Base-by-base conservation (phyloP, 2,329 filamentous ascomycete genomes). In the Trichophyton simii region DNA sequence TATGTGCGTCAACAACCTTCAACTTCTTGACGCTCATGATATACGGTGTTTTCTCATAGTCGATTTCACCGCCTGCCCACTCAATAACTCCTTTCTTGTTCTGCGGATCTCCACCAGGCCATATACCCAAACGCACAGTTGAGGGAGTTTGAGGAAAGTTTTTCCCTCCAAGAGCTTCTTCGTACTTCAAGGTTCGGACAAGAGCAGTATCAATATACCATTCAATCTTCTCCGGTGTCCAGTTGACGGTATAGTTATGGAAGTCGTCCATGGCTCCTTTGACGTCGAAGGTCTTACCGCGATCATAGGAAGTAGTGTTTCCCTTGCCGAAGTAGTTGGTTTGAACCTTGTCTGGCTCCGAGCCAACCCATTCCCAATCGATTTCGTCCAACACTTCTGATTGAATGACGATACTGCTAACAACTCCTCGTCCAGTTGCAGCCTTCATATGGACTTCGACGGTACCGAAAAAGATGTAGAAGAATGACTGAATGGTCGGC, bases 301-400 rank as follows among this genome's bases (percentile, higher is more conserved):
- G 87, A 76, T 95, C 89, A 77, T 94, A 95, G 11, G 83, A 82
- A 3, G 67, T 94, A 87, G 88, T 91, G 68, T 89, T 82, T 61
- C 92, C 94, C 77, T 97, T 96, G 73, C 91, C 90, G 68, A 97
- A 99, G 78, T 95, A 99, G 77, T 99, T 97, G 69, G 87, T 89
- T 76, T 97, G 91, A 38, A 76, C 71, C 58, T 70, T 64, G 44
- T 65, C 68, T 20, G 66, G 70, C 58, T 72, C 68, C 28, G 71
- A 68, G 55, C 75, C 75, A 54, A 76, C 63, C 61, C 65, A 66
- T 58, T 66, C 94, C 79, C 94, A 88, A 75, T 99, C 94, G 70
- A 99, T 92, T 78, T 99, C 94, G 75, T 99, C 94, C 42, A 96
- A 83, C 69, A 84, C 83, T 73, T 97, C 91, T n/a, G 91, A 96